Evolutionary conservation across 805 yeast genomes (phyloP).

Genomic region (Spathaspora sp.): DNA sequence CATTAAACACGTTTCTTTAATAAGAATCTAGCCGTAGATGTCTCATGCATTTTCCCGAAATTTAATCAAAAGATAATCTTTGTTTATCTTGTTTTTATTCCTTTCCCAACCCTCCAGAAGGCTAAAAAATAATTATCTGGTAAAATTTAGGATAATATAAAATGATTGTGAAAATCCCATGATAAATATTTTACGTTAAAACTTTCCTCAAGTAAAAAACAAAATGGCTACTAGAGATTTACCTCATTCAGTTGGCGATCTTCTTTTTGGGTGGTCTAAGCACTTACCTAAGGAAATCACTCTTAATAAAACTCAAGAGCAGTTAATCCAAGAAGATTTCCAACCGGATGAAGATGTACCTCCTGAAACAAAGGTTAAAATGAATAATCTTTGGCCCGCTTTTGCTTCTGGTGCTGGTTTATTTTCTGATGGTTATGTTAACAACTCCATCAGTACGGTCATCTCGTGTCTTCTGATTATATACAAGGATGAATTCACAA

Average conservation of each 20-base stretch:
- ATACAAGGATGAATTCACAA: conserved; percentile 59
- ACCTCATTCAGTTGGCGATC: conserved; percentile 38
- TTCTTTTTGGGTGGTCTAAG: conserved; percentile 39
- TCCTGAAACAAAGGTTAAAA: conserved; percentile 12
- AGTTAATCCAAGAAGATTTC: conserved; percentile 13
- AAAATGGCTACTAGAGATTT: conserved; percentile 44
- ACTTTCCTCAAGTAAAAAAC: background rate
- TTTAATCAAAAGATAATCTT: background rate
- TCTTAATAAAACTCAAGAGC: conserved; percentile 21
- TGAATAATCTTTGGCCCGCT: conserved; percentile 51
- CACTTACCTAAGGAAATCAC: conserved; percentile 43
- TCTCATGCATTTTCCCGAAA: background rate
- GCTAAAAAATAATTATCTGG: background rate
- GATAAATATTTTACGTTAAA: background rate
- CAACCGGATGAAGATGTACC: conserved; percentile 20
- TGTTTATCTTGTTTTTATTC: background rate
- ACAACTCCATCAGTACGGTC: conserved; percentile 78
- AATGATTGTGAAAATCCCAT: background rate
- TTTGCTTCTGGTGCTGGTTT: conserved; percentile 88
- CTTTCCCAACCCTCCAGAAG: background rate
- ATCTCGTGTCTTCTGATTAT: conserved; percentile 64
- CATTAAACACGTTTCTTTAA: background rate
- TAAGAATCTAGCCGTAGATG: background rate
- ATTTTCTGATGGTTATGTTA: conserved; percentile 90
- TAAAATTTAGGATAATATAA: background rate